Evolutionary conservation across 805 yeast genomes (phyloP).

Genomic region (Myxozyma neglecta): DNA sequence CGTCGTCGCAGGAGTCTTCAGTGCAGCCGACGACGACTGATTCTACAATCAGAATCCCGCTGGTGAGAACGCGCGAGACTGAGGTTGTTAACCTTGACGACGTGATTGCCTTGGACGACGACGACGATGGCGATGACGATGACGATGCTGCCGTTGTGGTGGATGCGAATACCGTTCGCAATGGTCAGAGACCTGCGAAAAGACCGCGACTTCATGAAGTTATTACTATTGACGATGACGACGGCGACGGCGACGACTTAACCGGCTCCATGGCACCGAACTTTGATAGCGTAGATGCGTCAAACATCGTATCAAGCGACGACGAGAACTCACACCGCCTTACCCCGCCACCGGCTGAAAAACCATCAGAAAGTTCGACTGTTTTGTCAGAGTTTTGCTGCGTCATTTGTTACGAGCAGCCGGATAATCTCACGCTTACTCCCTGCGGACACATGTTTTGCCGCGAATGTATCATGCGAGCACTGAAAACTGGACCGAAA

Average conservation of each 20-base stretch:
- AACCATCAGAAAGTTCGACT: conserved; percentile 25
- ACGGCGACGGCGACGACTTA: neutral
- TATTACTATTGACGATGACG: conserved; percentile 20
- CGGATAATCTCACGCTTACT: conserved; percentile 38
- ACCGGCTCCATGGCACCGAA: neutral
- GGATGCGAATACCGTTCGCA: no score
- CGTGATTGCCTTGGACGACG: no score
- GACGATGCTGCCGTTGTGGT: no score
- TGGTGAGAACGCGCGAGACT: no score
- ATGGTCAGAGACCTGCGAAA: no score
- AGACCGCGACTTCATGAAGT: neutral
- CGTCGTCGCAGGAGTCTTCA: no score
- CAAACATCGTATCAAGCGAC: conserved; percentile 5
- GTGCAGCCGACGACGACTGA: no score
- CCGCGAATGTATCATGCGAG: conserved; percentile 40
- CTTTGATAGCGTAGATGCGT: neutral
- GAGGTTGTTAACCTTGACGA: no score
- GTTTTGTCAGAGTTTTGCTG: conserved; percentile 34
- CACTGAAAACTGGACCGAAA: conserved; percentile 35
- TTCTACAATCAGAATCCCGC: no score
- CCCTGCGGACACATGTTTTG: conserved; percentile 44
- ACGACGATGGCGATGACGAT: no score
- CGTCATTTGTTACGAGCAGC: conserved; percentile 42
- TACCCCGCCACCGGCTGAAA: neutral
- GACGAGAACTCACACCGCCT: conserved; percentile 15